Percentiles rank a stretch among this genome's conserved stretches.
These are phyloP conservation scores for Lachancea thermotolerans DNA, from an alignment of 805 yeast species.

Conservation along the genomic window DNA sequence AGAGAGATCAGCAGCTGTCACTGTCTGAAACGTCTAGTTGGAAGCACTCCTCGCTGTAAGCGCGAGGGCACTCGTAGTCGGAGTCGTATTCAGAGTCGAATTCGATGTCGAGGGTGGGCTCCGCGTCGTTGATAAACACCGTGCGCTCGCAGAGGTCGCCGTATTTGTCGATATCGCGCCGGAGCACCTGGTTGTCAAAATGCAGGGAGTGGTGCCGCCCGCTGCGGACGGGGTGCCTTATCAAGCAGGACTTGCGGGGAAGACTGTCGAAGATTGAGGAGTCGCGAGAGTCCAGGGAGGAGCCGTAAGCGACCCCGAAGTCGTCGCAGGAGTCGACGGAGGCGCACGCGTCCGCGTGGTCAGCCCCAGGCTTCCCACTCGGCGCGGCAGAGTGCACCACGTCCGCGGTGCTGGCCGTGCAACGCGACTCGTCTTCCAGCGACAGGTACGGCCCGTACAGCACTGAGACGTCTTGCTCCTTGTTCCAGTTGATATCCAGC, in stretches of 20 bases:
- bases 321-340: constrained; percentile 6
- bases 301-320: constrained; percentile 8
- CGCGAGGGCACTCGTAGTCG: background rate
- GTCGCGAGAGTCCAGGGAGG: constrained; percentile 20
- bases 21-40: background rate
- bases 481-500: constrained; percentile 83
- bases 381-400: background rate
- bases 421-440: background rate
- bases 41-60: background rate
- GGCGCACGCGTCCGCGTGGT: too few species aligned
- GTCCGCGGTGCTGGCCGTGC: background rate
- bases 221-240: background rate
- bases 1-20: background rate
- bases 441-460: constrained; percentile 71
- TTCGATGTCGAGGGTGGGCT: background rate
- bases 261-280: constrained; percentile 25
- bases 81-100: constrained; percentile 3
- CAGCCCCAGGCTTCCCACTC: background rate
- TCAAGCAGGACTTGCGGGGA: constrained; percentile 5
- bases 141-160: constrained; percentile 19
- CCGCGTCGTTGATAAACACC: constrained; percentile 21
- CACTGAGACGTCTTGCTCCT: constrained; percentile 93
- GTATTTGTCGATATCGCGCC: constrained; percentile 21
- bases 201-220: constrained; percentile 9
- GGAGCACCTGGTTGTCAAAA: constrained; percentile 21